Evolutionary conservation across 768 basidiomycete genomes (phyloP), one percentile per base, ranked within the genome.

Genomic region (Leccinum longicurvipes): DNA sequence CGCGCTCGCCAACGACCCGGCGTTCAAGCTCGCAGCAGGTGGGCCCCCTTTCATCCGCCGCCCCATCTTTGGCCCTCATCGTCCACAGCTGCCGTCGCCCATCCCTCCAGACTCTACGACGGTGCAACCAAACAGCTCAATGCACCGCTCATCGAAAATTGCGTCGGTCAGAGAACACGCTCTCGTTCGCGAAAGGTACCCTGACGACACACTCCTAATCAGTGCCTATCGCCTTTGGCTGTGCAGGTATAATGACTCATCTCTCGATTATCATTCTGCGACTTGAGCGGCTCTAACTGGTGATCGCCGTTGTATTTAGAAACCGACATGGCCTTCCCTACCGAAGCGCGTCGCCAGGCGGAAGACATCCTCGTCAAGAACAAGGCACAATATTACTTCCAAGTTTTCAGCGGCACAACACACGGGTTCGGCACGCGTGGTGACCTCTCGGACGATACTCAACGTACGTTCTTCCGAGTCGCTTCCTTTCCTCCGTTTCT

Each of bases 161-260:
- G 80, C 15, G 79, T 76, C 14, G 76, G 84, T 82, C 54, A 49
- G 79, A 63, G 17, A 25, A 15, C 14, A n/a, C 14, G 11, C 12
- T 2, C 15, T 29, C 12, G 23, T 46, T 32, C 24, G 8, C 23
- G 15, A 17, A 15, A 21, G 7, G 6, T 10, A 1, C 4, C 25
- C 29, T 51, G 29, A 46, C 31, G 6, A 5, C 9, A 36, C 24
- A 28, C n/a, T 24, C n/a, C 9, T n/a, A 41, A 19, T 41, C 54
- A 86, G 84, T 74, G 15, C 84, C 83, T 0, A 65, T 85, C 9
- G 66, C 84, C 3, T 63, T 85, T 57, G 76, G 81, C 23, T 83
- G 81, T 55, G 83, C 82, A 57, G 83, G 83, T 80, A 41, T 47
- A 29, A 53, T 10, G n/a, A 15, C 12, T 46, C 39, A 39, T 6